Base-by-base conservation (phyloP, 306 rosid species). In the Glycine latifolia region DNA sequence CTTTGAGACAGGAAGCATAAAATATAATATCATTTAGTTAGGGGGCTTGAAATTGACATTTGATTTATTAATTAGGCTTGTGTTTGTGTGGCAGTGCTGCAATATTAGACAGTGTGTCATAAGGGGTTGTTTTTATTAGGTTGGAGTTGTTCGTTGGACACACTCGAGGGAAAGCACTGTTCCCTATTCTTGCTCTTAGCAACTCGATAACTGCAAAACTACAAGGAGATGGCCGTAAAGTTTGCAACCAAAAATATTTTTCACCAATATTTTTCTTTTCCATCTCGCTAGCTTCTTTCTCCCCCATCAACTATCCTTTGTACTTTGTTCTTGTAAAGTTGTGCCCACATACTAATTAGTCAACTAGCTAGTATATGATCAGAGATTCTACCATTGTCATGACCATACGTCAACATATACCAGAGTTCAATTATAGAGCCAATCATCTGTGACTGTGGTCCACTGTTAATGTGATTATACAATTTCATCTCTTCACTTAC, bases 91-190 rank as follows among this genome's bases (percentile, higher is more conserved):
- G 71, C 88, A 79, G 31, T 26, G 31, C 31, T 26, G 31, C 76
- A 49, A 35, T 50, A 37, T 14, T 68, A 17, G 67, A 80, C 81
- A 65, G 84, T 69, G 75, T 83, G 89, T 91, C 89, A 86, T 86
- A 76, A 87, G 80, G 73, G 39, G 79, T 91, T 91, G 97, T 92
- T 89, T 91, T 85, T 91, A 89, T 83, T 83, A 79, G 58, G 78
- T 91, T 91, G 97, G 97, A 88, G 85, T 91, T 82, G 92, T 87
- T 80, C 58, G 87, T 90, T 93, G 94, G 92, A 90, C 88, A 31
- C 59, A 79, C 80, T 82, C 71, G 80, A 79, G 41, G 43, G 43
- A 70, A 63, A 73, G 52, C 86, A 87, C 92, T 85, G 69, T 91
- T 89, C 80, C 78, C 89, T 78, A 84, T 88, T 93, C 85, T 80